Base-by-base conservation (phyloP, 352 stramenopile species). In the Pythium oligandrum region DNA sequence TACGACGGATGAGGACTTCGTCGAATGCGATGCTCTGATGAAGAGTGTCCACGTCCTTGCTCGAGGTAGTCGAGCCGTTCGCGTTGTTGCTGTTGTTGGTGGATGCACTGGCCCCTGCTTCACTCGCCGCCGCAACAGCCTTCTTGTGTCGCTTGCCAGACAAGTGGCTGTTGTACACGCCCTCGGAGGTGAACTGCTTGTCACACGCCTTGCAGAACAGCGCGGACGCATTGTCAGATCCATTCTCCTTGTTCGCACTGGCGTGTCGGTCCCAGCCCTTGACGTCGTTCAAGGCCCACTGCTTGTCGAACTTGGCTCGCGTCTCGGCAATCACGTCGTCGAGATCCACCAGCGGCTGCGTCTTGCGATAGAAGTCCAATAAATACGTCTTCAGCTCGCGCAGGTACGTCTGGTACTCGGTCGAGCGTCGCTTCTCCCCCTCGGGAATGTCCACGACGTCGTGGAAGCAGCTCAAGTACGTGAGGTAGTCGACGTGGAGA, bases 281-380 rank as follows among this genome's bases (percentile, higher is more conserved):
- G 43, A 91, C 66, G 12, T 83, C 55, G 44, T 77, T 66, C 4
- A 88, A 50, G 1, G 73, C 78, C 83, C 83, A 93, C 51, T 88
- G 57, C 61, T 93, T 95, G 40, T 92, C 83, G 37, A 95, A 93
- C 63, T 88, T 90, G 34, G 71, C 75, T 40, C 69, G 71, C 1
- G 83, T 92, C 57, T 93, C 86, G 10, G 79, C 77, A 32, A 95
- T 71, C 42, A 94, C 78, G 44, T 95, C 85, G 51, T 94, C 84
- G 5, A 96, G 56, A 44, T 93, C 83, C 59, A 94, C 83, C 11
- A 96, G 82, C 55, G 86, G 83, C 63, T 96, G 86, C 39, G 86
- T 92, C 53, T 86, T 84, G 32, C 78, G 75, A 64, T 96, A 94
- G 52, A 96, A 96, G 45, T 77, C 76, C 49, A 88, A 71, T 61